Evolutionary conservation across 345 rosid genomes (phyloP).

Genomic region (Syzygium aqueum): DNA sequence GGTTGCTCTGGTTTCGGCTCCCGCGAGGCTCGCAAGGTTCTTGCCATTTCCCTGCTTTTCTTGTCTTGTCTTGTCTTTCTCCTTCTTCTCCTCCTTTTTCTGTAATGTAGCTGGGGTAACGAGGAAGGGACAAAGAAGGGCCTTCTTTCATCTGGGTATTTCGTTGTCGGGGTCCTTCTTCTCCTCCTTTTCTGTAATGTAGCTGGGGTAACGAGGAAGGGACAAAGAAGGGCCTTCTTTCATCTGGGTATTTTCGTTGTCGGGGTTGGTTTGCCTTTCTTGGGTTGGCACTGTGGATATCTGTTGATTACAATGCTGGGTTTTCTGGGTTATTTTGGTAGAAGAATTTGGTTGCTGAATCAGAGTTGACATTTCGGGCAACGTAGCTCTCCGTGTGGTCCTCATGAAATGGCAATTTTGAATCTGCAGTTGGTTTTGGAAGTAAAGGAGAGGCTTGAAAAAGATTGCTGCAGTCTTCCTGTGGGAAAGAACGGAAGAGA

Average conservation of each 20-base stretch:
- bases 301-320: not conserved
- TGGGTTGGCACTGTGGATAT: not conserved
- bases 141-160: not conserved
- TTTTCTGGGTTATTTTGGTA: not conserved
- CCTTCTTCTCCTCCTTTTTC: not conserved
- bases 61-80: not conserved
- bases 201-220: not conserved
- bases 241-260: not conserved
- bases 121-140: not conserved
- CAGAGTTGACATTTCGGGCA: not conserved
- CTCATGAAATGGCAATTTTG: not conserved
- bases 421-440: slow-evolving; percentile 61
- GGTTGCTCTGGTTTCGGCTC: not conserved
- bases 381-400: not conserved
- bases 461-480: slow-evolving; percentile 48
- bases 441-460: slow-evolving; percentile 64
- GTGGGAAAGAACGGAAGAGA: slow-evolving; percentile 82
- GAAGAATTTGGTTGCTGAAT: not conserved
- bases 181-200: not conserved
- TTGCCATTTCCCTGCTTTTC: not conserved
- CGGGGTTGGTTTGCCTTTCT: not conserved
- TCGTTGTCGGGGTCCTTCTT: not conserved
- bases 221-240: not conserved
- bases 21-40: slow-evolving; percentile 5
- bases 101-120: not conserved